phyloP scores from a whole-genome alignment of 2,329 filamentous ascomycete genomes.

The Triangularia setosa region DNA sequence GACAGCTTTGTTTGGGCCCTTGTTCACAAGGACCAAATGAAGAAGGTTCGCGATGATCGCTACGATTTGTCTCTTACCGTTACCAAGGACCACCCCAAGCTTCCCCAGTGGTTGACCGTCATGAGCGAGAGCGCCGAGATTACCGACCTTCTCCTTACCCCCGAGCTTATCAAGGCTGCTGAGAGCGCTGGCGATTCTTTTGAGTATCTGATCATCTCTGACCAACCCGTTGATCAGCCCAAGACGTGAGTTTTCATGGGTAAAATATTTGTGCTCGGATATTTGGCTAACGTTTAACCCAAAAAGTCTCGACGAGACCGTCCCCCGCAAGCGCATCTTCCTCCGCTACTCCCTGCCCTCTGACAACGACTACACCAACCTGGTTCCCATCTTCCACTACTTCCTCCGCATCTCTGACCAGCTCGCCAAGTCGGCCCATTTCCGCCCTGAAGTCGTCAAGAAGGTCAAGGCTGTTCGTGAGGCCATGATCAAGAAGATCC shows the following conservation, averaged over 20 bases:
- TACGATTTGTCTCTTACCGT: conserved; percentile 91
- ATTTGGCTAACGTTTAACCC: not conserved
- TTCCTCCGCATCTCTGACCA: conserved; percentile 83
- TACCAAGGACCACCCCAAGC: conserved; percentile 88
- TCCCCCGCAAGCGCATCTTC: conserved; percentile 80
- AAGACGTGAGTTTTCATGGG: conserved; percentile 58
- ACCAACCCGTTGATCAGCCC: conserved; percentile 86
- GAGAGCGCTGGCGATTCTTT: conserved; percentile 73
- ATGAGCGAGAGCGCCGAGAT: conserved; percentile 98
- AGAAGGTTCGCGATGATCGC: conserved; percentile 80
- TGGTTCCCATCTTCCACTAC: conserved; percentile 73
- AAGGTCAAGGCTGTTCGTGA: conserved; percentile 81
- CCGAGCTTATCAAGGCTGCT: conserved; percentile 79
- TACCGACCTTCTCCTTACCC: conserved; percentile 78
- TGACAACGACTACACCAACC: conserved; percentile 57
- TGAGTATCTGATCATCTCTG: conserved; percentile 83
- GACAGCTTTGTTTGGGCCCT: conserved; percentile 94
- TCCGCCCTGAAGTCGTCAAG: conserved; percentile 84
- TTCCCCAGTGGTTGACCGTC: conserved; percentile 84
- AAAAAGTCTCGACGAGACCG: conserved; percentile 72
- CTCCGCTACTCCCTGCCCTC: conserved; percentile 69
- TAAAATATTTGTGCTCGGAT: not conserved
- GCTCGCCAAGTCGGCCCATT: conserved; percentile 72
- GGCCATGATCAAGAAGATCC: conserved; percentile 72
- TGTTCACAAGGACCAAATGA: conserved; percentile 94